phyloP scores from a whole-genome alignment of 768 basidiomycete species.

The Amanita rubescens region DNA sequence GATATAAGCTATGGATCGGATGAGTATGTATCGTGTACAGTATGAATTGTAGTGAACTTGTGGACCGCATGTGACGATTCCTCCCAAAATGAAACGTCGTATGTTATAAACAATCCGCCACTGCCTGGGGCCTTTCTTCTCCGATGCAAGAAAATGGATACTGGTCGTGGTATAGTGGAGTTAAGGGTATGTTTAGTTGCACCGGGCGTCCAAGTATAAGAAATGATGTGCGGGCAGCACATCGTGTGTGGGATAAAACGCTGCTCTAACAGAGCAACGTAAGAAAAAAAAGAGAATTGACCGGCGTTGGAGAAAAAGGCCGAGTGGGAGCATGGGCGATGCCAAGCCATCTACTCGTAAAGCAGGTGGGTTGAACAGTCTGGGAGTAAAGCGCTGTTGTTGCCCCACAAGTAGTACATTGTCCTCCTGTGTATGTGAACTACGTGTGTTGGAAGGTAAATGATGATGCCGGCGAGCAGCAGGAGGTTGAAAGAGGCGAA shows the following conservation, averaged over 20 bases:
- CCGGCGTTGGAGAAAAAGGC: not conserved
- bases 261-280: not conserved
- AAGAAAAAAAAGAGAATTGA: not conserved
- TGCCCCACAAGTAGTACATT: conserved; percentile 58
- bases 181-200: no score
- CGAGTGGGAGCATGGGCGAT: not conserved
- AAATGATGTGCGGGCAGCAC: no score
- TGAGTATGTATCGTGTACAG: no score
- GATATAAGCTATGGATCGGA: no score
- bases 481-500: conserved; percentile 32
- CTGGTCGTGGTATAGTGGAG: no score
- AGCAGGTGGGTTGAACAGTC: not conserved
- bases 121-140: no score
- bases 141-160: no score
- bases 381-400: conserved; percentile 20
- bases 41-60: not conserved
- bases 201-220: no score
- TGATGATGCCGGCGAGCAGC: conserved; percentile 41
- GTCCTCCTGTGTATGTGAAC: conserved; percentile 43
- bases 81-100: not conserved
- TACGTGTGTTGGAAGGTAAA: conserved; percentile 55
- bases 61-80: not conserved
- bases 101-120: not conserved
- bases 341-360: not conserved
- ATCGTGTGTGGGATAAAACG: no score